These are phyloP conservation scores for Alternaria sp. DNA, from an alignment of 2,329 filamentous ascomycete species.

Conservation along the genomic window DNA sequence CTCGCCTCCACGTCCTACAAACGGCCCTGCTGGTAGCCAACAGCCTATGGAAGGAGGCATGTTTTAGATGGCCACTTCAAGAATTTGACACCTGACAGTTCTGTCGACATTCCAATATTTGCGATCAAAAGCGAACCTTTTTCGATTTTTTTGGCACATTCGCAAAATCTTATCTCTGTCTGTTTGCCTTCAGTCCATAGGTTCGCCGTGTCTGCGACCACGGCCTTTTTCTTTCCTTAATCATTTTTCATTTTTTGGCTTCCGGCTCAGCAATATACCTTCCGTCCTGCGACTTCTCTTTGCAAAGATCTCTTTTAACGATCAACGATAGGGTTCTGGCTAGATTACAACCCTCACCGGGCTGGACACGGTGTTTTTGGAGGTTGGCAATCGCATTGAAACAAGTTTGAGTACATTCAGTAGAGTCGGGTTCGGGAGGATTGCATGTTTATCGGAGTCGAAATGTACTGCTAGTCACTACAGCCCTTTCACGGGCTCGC, in stretches of 20 bases:
- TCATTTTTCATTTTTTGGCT: constrained; percentile 10
- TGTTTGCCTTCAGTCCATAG: constrained; percentile 20
- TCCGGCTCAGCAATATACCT: constrained; percentile 45
- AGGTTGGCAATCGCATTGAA: constrained; percentile 18
- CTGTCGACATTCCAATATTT: constrained; percentile 7
- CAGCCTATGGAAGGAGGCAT: constrained; percentile 47
- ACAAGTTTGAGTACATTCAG: constrained; percentile 16
- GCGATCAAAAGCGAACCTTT: constrained; percentile 16
- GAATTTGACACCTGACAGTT: neutral
- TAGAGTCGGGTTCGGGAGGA: constrained; percentile 8
- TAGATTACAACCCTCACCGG: constrained; percentile 41
- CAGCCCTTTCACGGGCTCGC: neutral
- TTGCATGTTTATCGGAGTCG: constrained; percentile 18
- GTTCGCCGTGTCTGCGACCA: constrained; percentile 23
- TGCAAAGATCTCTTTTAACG: constrained; percentile 23
- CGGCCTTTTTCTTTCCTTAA: constrained; percentile 23
- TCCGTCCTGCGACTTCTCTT: constrained; percentile 20
- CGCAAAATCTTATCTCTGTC: constrained; percentile 14
- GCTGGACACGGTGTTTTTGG: constrained; percentile 39
- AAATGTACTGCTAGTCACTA: constrained; percentile 17
- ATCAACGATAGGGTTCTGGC: constrained; percentile 25
- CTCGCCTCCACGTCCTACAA: constrained; percentile 42
- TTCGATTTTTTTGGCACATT: neutral
- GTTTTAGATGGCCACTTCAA: constrained; percentile 33
- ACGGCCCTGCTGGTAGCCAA: constrained; percentile 30